A percentile compares a stretch with the other conserved stretches of the same genome.
These are phyloP conservation scores for Styphnolobium japonicum DNA, from an alignment of 306 rosid genomes.

Conservation along the genomic window DNA sequence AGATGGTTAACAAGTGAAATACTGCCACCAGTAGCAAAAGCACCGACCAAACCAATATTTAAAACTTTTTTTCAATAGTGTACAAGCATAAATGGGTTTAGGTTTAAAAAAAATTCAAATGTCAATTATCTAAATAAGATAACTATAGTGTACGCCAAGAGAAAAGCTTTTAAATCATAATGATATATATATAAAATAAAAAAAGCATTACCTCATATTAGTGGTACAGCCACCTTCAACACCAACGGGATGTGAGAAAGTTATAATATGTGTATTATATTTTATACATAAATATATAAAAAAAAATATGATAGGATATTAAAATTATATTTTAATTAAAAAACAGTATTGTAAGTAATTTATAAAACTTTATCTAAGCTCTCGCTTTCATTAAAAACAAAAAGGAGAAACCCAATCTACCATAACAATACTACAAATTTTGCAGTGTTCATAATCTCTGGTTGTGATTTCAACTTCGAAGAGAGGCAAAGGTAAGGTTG, in stretches of 20 bases:
- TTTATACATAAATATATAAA: too few relatives aligned
- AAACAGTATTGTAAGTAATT: too few relatives aligned
- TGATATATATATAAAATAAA: not conserved
- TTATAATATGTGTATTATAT: too few relatives aligned
- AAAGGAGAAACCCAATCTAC: too few relatives aligned
- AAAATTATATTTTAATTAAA: too few relatives aligned
- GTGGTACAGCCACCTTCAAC: constrained; percentile 72
- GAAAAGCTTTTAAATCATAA: not conserved
- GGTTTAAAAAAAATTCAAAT: not conserved
- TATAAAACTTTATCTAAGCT: too few relatives aligned
- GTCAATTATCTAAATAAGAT: not conserved
- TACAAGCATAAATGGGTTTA: not conserved
- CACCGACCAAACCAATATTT: not conserved
- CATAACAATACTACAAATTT: too few relatives aligned
- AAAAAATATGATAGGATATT: too few relatives aligned
- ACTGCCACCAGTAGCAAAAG: not conserved
- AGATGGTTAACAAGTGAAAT: not conserved
- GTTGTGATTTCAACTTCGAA: too few relatives aligned
- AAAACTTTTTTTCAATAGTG: not conserved
- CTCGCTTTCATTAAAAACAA: too few relatives aligned
- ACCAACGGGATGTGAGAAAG: constrained; percentile 93
- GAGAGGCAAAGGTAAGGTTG: too few relatives aligned
- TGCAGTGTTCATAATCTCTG: too few relatives aligned
- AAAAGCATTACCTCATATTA: constrained; percentile 71
- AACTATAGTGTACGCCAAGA: not conserved